These are phyloP conservation scores for Tylopilus intermedius DNA, from an alignment of 768 basidiomycete species.

Conservation along the genomic window DNA sequence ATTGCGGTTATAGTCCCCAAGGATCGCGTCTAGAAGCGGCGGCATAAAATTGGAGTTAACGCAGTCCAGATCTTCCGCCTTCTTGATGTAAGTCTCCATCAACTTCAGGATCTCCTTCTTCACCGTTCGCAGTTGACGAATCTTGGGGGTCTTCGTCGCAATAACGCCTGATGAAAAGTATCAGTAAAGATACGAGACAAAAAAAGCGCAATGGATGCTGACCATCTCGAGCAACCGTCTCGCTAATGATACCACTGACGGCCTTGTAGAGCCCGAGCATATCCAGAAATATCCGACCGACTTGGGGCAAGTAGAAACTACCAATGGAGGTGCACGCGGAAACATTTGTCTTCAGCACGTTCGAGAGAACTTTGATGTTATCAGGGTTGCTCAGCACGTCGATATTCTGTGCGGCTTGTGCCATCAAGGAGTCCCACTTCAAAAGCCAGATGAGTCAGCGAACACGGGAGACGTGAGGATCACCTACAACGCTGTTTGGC, in stretches of 20 bases:
- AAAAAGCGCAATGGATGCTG: too few relatives aligned
- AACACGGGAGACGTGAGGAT: not conserved
- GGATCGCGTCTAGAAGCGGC: slow-evolving; percentile 89
- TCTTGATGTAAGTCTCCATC: slow-evolving; percentile 96
- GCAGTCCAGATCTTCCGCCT: slow-evolving; percentile 92
- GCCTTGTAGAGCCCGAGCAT: slow-evolving; percentile 98
- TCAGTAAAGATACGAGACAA: slow-evolving; percentile 1
- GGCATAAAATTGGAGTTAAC: slow-evolving; percentile 93
- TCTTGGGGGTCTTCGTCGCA: slow-evolving; percentile 95
- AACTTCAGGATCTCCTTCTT: slow-evolving; percentile 97
- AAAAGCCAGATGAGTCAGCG: slow-evolving; percentile 1
- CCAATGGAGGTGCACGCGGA: slow-evolving; percentile 97
- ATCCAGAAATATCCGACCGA: slow-evolving; percentile 92
- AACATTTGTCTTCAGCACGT: slow-evolving; percentile 97
- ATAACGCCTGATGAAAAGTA: slow-evolving; percentile 57
- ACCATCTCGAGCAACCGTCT: slow-evolving; percentile 86
- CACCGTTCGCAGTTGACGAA: slow-evolving; percentile 89
- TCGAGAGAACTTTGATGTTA: slow-evolving; percentile 94
- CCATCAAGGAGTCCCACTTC: slow-evolving; percentile 97
- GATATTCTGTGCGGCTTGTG: slow-evolving; percentile 86
- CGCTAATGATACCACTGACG: slow-evolving; percentile 93
- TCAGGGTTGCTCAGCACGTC: slow-evolving; percentile 88
- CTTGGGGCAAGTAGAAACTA: slow-evolving; percentile 94
- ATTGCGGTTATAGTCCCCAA: slow-evolving; percentile 96
- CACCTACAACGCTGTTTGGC: slow-evolving; percentile 90